These are phyloP conservation scores for Diaporthe aspalathi DNA, from an alignment of 2,329 filamentous ascomycete genomes.

Conservation along the genomic window DNA sequence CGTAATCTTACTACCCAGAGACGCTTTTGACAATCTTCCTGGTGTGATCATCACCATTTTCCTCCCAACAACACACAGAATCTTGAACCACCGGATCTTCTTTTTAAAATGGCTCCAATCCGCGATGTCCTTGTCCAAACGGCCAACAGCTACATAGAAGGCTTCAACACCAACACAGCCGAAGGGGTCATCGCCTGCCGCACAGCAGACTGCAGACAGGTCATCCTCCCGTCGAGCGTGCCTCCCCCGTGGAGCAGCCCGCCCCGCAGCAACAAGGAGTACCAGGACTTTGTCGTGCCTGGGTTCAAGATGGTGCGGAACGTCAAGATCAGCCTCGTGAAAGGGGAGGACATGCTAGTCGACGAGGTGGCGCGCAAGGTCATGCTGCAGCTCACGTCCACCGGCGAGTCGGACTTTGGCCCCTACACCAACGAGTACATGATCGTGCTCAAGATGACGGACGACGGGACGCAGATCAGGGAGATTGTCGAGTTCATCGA, in stretches of 20 bases:
- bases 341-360: slow-evolving; percentile 34
- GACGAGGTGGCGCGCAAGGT: slow-evolving; percentile 42
- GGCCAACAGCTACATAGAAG: slow-evolving; percentile 33
- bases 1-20: too few species aligned
- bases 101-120: slow-evolving; percentile 8
- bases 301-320: slow-evolving; percentile 21
- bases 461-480: slow-evolving; percentile 41
- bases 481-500: slow-evolving; percentile 43
- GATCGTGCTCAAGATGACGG: slow-evolving; percentile 41
- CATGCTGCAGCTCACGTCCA: slow-evolving; percentile 41
- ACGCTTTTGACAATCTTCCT: too few species aligned
- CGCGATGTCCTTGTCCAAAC: slow-evolving; percentile 22
- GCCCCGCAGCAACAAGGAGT: slow-evolving; percentile 28
- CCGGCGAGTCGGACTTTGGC: slow-evolving; percentile 38
- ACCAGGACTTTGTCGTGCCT: slow-evolving; percentile 21
- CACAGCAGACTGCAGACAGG: slow-evolving; percentile 31
- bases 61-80: too few species aligned
- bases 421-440: slow-evolving; percentile 44
- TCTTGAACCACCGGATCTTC: too few species aligned
- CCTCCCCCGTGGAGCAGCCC: slow-evolving; percentile 31
- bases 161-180: slow-evolving; percentile 30
- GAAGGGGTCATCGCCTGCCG: slow-evolving; percentile 31
- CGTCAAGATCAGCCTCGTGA: slow-evolving; percentile 6
- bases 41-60: too few species aligned
- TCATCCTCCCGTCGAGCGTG: slow-evolving; percentile 19